These are phyloP conservation scores for Pseudocercospora ulei DNA, from an alignment of 2,329 filamentous ascomycete genomes.

Conservation along the genomic window DNA sequence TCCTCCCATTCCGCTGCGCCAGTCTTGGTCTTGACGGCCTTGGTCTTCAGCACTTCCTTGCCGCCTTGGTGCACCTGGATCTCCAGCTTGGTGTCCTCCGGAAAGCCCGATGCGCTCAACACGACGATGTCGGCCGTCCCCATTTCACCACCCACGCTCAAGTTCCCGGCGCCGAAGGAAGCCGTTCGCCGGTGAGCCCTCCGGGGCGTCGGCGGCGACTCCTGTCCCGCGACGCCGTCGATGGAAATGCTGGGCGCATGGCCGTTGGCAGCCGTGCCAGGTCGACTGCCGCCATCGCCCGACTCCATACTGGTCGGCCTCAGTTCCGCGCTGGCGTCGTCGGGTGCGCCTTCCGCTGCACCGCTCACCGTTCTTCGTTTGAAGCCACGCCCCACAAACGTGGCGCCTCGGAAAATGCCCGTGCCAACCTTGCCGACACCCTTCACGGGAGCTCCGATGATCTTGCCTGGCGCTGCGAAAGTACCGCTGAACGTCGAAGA, in stretches of 20 bases:
- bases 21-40: constrained; percentile 65
- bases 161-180: constrained; percentile 36
- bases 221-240: constrained; percentile 22
- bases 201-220: constrained; percentile 23
- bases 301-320: constrained; percentile 29
- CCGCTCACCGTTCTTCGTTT: constrained; percentile 57
- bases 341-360: constrained; percentile 37
- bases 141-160: constrained; percentile 41
- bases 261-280: constrained; percentile 20
- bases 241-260: constrained; percentile 21
- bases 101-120: constrained; percentile 67
- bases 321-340: constrained; percentile 23
- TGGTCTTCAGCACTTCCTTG: constrained; percentile 84
- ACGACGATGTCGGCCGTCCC: constrained; percentile 75
- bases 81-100: constrained; percentile 33
- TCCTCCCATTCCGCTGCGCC: constrained; percentile 59
- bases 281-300: constrained; percentile 18
- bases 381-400: constrained; percentile 79
- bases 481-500: constrained; percentile 88
- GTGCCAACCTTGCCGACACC: constrained; percentile 72
- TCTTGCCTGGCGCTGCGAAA: constrained; percentile 75
- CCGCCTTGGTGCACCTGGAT: constrained; percentile 38
- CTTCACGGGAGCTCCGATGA: constrained; percentile 93
- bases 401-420: constrained; percentile 78
- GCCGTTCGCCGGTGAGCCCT: constrained; percentile 41